These are phyloP conservation scores for Drosera capensis DNA, from an alignment of 148 eudicot species.

Conservation along the genomic window DNA sequence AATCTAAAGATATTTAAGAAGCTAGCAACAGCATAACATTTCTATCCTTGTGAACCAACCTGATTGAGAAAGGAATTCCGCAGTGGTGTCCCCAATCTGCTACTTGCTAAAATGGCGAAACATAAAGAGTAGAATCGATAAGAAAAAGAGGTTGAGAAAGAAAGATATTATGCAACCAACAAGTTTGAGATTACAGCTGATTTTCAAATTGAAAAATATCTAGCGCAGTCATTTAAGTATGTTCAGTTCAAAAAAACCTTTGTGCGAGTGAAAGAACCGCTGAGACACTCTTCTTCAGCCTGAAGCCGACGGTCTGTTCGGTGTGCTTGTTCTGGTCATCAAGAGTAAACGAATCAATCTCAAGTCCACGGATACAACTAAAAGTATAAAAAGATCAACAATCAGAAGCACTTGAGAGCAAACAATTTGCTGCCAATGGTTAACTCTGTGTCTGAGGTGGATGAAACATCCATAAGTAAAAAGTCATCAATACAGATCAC, in stretches of 20 bases:
- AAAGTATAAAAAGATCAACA: background rate
- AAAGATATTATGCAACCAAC: too few species aligned
- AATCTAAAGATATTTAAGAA: background rate
- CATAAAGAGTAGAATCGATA: too few species aligned
- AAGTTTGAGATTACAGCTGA: background rate
- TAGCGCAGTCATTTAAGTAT: background rate
- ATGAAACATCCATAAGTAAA: too few species aligned
- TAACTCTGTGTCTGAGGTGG: too few species aligned
- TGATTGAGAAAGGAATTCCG: slow-evolving; percentile 33
- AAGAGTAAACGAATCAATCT: slow-evolving; percentile 4
- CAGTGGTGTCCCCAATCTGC: too few species aligned
- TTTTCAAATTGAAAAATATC: background rate
- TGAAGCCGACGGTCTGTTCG: slow-evolving; percentile 18
- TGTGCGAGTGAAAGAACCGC: slow-evolving; percentile 29
- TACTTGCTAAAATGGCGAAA: too few species aligned
- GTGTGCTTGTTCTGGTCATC: slow-evolving; percentile 33
- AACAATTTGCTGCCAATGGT: too few species aligned
- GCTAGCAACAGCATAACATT: background rate
- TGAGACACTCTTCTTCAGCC: slow-evolving; percentile 35
- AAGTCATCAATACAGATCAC: too few species aligned
- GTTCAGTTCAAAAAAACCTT: slow-evolving; percentile 30
- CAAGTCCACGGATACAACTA: background rate
- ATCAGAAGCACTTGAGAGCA: background rate
- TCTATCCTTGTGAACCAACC: slow-evolving; percentile 20
- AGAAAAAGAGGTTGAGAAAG: too few species aligned